phyloP scores from a whole-genome alignment of 1,284 basidiomycete genomes.

The Moniliella sp. region DNA sequence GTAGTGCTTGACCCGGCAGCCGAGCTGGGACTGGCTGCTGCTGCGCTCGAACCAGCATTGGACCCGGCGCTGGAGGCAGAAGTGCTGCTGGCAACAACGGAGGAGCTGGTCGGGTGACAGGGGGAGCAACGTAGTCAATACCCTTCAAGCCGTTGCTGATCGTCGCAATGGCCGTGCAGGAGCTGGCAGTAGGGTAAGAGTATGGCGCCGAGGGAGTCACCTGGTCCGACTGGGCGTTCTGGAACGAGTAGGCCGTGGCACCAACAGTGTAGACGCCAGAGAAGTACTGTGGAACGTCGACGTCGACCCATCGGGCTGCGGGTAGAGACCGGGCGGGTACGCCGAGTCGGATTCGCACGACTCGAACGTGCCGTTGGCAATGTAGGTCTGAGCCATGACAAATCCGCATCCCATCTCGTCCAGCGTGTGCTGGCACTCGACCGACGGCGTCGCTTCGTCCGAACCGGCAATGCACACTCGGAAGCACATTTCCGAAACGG shows the following conservation, averaged over 20 bases:
- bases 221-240: conserved; percentile 20
- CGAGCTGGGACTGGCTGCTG: too few relatives aligned
- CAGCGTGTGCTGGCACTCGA: conserved; percentile 28
- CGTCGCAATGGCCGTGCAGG: conserved; percentile 12
- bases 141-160: conserved; percentile 28
- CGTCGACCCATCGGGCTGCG: conserved; percentile 14
- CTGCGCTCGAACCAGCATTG: too few relatives aligned
- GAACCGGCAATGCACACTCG: conserved; percentile 29
- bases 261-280: conserved; percentile 8
- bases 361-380: conserved; percentile 20
- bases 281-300: conserved; percentile 26
- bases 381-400: conserved; percentile 32
- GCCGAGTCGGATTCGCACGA: conserved; percentile 31
- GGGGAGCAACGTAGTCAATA: too few relatives aligned
- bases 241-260: conserved; percentile 15
- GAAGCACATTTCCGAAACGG: conserved; percentile 27
- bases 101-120: too few relatives aligned
- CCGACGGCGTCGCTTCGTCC: conserved; percentile 13
- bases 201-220: conserved; percentile 21
- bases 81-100: too few relatives aligned
- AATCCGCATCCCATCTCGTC: conserved; percentile 35
- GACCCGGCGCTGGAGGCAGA: too few relatives aligned
- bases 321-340: conserved; percentile 30
- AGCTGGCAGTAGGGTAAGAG: conserved; percentile 21
- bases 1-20: too few relatives aligned